phyloP scores from a whole-genome alignment of 768 basidiomycete species.

The Pisolithus orientalis region DNA sequence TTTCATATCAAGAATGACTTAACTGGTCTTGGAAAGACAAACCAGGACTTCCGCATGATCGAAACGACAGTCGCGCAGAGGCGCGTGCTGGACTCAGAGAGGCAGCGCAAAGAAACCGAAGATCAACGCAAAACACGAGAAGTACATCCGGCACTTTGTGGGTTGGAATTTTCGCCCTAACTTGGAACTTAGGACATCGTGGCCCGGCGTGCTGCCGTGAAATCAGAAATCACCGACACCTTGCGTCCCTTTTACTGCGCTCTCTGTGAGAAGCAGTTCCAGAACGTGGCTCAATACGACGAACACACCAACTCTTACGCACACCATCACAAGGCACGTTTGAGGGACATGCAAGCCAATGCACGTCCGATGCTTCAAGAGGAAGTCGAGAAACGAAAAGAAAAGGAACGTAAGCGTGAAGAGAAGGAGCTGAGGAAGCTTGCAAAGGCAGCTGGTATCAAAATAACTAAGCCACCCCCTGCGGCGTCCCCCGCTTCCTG shows the following conservation, averaged over 20 bases:
- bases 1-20: slow-evolving; percentile 74
- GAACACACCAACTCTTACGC: slow-evolving; percentile 89
- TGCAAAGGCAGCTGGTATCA: slow-evolving; percentile 76
- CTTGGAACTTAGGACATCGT: slow-evolving; percentile 44
- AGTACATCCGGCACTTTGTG: slow-evolving; percentile 31
- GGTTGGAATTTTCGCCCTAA: slow-evolving; percentile 6
- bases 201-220: slow-evolving; percentile 59
- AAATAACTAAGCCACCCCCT: slow-evolving; percentile 37
- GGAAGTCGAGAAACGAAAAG: slow-evolving; percentile 69
- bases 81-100: slow-evolving; percentile 73
- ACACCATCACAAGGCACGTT: slow-evolving; percentile 79
- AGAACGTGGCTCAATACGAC: slow-evolving; percentile 80
- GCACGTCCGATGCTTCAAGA: slow-evolving; percentile 59
- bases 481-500: slow-evolving; percentile 15
- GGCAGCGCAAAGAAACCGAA: slow-evolving; percentile 73
- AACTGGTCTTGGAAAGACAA: slow-evolving; percentile 74
- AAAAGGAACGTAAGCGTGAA: slow-evolving; percentile 81
- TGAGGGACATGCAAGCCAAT: slow-evolving; percentile 76
- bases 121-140: slow-evolving; percentile 70
- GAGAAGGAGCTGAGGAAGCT: slow-evolving; percentile 82
- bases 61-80: slow-evolving; percentile 81
- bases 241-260: slow-evolving; percentile 74
- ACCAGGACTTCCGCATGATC: slow-evolving; percentile 76
- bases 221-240: slow-evolving; percentile 60
- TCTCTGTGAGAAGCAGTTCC: slow-evolving; percentile 84